Conservation (phyloP, 164 flowering plant genomes). For the Buxus sempervirens region DNA sequence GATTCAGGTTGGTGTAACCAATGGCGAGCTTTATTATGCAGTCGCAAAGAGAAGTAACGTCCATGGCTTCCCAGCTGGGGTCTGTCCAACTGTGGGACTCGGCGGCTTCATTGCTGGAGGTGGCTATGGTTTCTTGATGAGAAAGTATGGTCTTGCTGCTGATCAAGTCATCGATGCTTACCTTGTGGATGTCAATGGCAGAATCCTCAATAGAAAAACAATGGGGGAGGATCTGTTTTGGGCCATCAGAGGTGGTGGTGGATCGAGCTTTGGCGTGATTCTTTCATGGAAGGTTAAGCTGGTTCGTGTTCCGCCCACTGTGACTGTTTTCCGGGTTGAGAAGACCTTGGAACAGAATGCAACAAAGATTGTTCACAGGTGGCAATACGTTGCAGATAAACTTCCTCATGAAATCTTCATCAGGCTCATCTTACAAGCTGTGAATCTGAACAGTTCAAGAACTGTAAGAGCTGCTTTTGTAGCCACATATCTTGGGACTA, state of each 20-base stretch:
- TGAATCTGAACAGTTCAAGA: neutral
- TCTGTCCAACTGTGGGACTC: constrained; percentile 17
- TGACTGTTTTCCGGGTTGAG: constrained; percentile 16
- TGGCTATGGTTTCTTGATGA: constrained; percentile 18
- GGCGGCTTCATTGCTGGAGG: constrained; percentile 25
- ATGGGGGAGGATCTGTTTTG: constrained; percentile 30
- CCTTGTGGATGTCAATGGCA: constrained; percentile 20
- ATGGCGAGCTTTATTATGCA: constrained; percentile 36
- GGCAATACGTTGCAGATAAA: constrained; percentile 15
- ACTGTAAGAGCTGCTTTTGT: neutral
- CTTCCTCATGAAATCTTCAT: constrained; percentile 12
- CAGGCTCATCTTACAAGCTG: neutral
- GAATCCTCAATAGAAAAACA: constrained; percentile 16
- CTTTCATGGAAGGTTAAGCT: constrained; percentile 18
- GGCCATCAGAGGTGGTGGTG: constrained; percentile 31
- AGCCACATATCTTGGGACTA: constrained; percentile 4
- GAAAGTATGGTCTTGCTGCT: constrained; percentile 21
- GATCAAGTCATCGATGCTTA: constrained; percentile 24
- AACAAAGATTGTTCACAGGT: neutral
- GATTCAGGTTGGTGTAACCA: constrained; percentile 41
- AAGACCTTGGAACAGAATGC: constrained; percentile 10
- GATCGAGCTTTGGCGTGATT: constrained; percentile 27
- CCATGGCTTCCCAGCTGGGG: constrained; percentile 24
- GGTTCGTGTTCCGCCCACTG: constrained; percentile 15
- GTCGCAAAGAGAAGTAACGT: constrained; percentile 17